Conservation (phyloP, 495 filamentous ascomycete genomes). For the Xylaria longipes region DNA sequence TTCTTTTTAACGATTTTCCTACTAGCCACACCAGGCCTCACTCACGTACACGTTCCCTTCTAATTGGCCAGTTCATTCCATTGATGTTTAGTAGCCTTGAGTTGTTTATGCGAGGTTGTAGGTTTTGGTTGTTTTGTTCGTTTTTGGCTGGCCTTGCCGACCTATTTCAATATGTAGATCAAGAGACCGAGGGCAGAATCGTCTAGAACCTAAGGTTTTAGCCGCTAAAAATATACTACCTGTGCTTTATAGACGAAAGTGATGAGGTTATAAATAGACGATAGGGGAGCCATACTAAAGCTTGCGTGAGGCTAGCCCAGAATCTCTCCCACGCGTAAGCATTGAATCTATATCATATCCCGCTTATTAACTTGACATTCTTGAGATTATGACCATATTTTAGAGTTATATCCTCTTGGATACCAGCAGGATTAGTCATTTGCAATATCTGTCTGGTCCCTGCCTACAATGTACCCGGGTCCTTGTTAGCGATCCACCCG, state of each 20-base stretch:
- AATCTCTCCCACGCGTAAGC: background rate
- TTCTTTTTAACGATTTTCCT: too few species aligned
- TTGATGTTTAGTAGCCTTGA: too few species aligned
- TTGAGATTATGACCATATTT: background rate
- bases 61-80: too few species aligned
- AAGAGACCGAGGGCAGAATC: background rate
- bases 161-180: too few species aligned
- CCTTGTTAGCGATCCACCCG: constrained; percentile 64
- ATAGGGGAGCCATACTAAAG: background rate
- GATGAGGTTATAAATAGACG: background rate
- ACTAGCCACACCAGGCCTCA: too few species aligned
- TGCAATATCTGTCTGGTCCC: background rate
- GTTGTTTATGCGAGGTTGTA: too few species aligned
- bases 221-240: background rate
- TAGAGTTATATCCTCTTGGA: background rate
- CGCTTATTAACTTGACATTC: background rate
- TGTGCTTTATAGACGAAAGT: background rate
- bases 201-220: background rate
- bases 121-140: too few species aligned
- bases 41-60: too few species aligned
- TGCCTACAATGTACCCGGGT: constrained; percentile 73
- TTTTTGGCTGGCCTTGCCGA: too few species aligned
- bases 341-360: background rate
- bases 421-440: background rate
- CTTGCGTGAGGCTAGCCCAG: background rate